Conservation (phyloP, 345 rosid species). For the Dimocarpus longan region DNA sequence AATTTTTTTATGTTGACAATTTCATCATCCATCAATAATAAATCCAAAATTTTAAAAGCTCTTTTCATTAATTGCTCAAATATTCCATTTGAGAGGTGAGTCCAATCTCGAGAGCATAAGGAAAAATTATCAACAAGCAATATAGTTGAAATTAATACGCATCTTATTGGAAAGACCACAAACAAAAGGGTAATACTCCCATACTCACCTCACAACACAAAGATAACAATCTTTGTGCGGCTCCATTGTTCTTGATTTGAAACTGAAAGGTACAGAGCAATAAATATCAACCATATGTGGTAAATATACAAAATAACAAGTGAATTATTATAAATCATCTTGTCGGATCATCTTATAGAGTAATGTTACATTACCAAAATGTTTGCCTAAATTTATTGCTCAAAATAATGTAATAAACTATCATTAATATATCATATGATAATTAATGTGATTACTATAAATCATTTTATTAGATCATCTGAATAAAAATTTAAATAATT, state of each 20-base stretch:
- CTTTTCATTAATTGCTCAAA: neutral
- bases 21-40: too few species aligned
- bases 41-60: too few species aligned
- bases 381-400: too few species aligned
- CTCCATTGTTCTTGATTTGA: conserved; percentile 54
- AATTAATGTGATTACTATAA: too few species aligned
- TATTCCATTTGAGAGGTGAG: neutral
- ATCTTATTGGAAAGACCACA: neutral
- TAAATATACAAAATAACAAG: neutral
- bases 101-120: neutral
- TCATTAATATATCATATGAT: too few species aligned
- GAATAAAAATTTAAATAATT: too few species aligned
- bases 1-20: too few species aligned
- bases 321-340: too few species aligned
- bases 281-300: conserved; percentile 23
- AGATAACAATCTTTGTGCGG: conserved; percentile 66
- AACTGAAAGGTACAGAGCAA: conserved; percentile 39
- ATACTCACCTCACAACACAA: conserved; percentile 79
- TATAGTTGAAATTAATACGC: neutral
- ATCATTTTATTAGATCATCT: too few species aligned
- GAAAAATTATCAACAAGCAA: neutral
- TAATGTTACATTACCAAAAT: too few species aligned
- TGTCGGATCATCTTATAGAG: too few species aligned
- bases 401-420: too few species aligned
- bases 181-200: conserved; percentile 8